phyloP scores from a whole-genome alignment of 371 early-diverging fungal genomes.

The Rhizomucor miehei region DNA sequence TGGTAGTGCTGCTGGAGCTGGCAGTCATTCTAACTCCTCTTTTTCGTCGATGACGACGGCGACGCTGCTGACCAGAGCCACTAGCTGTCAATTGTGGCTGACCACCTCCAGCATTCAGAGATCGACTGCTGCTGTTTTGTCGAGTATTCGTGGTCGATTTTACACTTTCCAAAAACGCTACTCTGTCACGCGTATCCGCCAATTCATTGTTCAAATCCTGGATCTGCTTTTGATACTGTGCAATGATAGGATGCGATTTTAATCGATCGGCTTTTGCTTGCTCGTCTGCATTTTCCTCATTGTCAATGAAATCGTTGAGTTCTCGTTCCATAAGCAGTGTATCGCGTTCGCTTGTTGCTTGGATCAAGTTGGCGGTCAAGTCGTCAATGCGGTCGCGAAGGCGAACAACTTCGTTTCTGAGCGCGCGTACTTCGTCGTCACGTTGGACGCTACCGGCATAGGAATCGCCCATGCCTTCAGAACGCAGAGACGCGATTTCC shows the following conservation, averaged over 20 bases:
- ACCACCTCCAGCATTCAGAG: too few species aligned
- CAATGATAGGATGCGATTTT: constrained; percentile 52
- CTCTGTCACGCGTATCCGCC: constrained; percentile 39
- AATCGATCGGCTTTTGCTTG: constrained; percentile 1
- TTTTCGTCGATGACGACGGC: constrained; percentile 16
- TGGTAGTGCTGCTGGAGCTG: constrained; percentile 24
- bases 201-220: constrained; percentile 53
- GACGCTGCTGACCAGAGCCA: constrained; percentile 6
- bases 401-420: constrained; percentile 46
- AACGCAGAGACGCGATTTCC: constrained; percentile 56
- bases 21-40: constrained; percentile 17
- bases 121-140: too few species aligned
- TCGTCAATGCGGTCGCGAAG: constrained; percentile 56
- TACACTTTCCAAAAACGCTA: constrained; percentile 28
- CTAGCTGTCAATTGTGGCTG: constrained; percentile 10
- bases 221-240: constrained; percentile 57
- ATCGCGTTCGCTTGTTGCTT: constrained; percentile 62
- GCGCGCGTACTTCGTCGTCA: constrained; percentile 49
- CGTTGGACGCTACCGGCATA: constrained; percentile 18
- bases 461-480: constrained; percentile 33
- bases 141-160: constrained; percentile 28
- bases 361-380: constrained; percentile 43
- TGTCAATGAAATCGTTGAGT: constrained; percentile 33
- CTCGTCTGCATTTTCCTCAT: constrained; percentile 3
- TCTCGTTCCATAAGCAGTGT: constrained; percentile 58